A percentile compares a stretch with the other conserved stretches of the same genome.
Conservation (phyloP, 371 early-diverging fungal species). For the Amoeboradix gromovi region DNA sequence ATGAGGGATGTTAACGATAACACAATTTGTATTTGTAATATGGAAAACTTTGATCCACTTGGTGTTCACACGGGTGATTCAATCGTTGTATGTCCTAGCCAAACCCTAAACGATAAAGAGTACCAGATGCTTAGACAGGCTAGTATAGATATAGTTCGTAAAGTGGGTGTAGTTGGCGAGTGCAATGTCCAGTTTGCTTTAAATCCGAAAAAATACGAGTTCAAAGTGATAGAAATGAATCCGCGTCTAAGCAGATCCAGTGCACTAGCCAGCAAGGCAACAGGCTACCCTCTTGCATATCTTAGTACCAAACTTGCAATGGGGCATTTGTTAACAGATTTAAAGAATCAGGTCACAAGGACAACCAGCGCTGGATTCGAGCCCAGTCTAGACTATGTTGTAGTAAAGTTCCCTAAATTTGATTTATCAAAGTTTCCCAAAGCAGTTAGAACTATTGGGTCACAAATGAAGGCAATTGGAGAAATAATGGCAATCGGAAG, state of each 20-base stretch:
- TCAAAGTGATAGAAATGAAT: slow-evolving; percentile 3
- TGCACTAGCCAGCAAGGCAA: slow-evolving; percentile 77
- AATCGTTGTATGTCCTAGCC: slow-evolving; percentile 81
- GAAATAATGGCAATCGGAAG: slow-evolving; percentile 90
- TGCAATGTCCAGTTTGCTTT: slow-evolving; percentile 3
- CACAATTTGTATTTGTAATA: slow-evolving; percentile 88
- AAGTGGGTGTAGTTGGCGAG: slow-evolving; percentile 5
- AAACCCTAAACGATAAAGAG: slow-evolving; percentile 74
- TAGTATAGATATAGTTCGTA: slow-evolving; percentile 33
- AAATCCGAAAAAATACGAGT: slow-evolving; percentile 2
- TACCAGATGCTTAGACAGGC: slow-evolving; percentile 79
- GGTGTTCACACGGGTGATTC: slow-evolving; percentile 90
- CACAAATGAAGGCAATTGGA: slow-evolving; percentile 73
- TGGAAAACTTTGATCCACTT: slow-evolving; percentile 92
- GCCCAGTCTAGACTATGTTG: slow-evolving; percentile 68
- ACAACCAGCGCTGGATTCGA: slow-evolving; percentile 78
- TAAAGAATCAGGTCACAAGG: slow-evolving; percentile 63
- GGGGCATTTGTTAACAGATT: slow-evolving; percentile 44
- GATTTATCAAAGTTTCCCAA: slow-evolving; percentile 68
- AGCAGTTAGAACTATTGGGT: slow-evolving; percentile 45
- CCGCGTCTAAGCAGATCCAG: neutral
- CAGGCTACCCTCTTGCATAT: slow-evolving; percentile 77
- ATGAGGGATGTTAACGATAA: slow-evolving; percentile 69
- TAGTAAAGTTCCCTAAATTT: slow-evolving; percentile 84
- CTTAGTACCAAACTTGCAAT: slow-evolving; percentile 78